Base-by-base conservation (phyloP, 2,329 filamentous ascomycete species). In the Dactylellina leptospora region DNA sequence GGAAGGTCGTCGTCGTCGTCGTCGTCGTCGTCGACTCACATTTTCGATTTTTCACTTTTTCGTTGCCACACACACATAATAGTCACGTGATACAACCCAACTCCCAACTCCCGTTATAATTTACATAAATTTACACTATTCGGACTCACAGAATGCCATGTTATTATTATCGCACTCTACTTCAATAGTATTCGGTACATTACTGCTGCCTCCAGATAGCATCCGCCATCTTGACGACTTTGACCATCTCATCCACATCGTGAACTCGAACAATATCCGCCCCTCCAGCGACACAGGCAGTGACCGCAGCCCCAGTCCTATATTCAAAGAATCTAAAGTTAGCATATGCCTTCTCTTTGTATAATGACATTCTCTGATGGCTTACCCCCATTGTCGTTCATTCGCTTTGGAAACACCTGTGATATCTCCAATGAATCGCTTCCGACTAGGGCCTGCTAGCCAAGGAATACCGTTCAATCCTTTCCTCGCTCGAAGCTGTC, bases 251-350 rank as follows among this genome's bases (percentile, higher is more conserved):
- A 62, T 83, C 81, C 11, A 93, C 90, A 82, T 97, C 93, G 81
- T 99, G 95, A 42, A 99, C 92, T 55, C 95, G 85, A 47, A 97
- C 88, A 68, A 99, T 87, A 82, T 97, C 93, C 22, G 93, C 93
- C 1, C 95, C 95, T 4, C 91, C 91, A 73, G 89, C 87, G 27
- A 99, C 85, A 47, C 92, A 91, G 4, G 92, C 92, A 2, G 90
- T 89, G 6, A 97, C 90, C 0, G 92, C 91, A 9, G 91, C 92
- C 9, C 92, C 93, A 1, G 95, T 97, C 9, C 62, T 73, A 54
- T 23, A 47, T 18, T 11, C 42, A 18, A 58, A 47, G 4, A 58
- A 28, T 40, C 20, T 42, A 44, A 28, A 38, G 13, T 50, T 23
- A 23, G 33, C 13, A 10, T 16, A 23, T 16, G n/a, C 16, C 11